Evolutionary conservation across 176 grass and related monocot species (phyloP).

Genomic region (Aegilops longissima): DNA sequence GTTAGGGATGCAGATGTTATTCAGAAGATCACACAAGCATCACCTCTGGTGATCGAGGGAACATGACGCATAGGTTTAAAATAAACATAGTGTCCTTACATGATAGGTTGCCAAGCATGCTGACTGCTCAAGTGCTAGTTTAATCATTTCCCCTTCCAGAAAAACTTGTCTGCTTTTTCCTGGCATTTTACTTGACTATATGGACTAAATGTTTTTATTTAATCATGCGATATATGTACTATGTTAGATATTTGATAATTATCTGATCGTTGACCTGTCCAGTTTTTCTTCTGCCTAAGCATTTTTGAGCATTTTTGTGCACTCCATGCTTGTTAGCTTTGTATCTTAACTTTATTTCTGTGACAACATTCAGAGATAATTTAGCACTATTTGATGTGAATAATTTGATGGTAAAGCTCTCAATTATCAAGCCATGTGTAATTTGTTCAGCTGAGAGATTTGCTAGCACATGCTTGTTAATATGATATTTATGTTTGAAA

Average conservation of each 20-base stretch:
- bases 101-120: neutral
- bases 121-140: neutral
- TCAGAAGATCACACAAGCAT: neutral
- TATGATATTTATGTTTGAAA: neutral
- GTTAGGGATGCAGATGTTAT: neutral
- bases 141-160: neutral
- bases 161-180: neutral
- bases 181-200: slow-evolving; percentile 10
- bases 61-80: neutral
- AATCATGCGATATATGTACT: neutral
- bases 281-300: neutral
- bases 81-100: neutral
- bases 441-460: neutral
- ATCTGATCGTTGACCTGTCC: neutral
- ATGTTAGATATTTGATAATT: neutral
- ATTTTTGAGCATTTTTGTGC: neutral
- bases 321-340: slow-evolving; percentile 11
- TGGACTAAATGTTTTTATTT: neutral
- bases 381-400: neutral
- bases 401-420: slow-evolving; percentile 4
- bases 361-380: slow-evolving; percentile 3
- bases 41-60: neutral
- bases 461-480: slow-evolving; percentile 2
- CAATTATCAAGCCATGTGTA: neutral
- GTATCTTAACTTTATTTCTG: neutral